Evolutionary conservation across 306 rosid genomes (phyloP).

Genomic region (Pachyrhizus erosus): DNA sequence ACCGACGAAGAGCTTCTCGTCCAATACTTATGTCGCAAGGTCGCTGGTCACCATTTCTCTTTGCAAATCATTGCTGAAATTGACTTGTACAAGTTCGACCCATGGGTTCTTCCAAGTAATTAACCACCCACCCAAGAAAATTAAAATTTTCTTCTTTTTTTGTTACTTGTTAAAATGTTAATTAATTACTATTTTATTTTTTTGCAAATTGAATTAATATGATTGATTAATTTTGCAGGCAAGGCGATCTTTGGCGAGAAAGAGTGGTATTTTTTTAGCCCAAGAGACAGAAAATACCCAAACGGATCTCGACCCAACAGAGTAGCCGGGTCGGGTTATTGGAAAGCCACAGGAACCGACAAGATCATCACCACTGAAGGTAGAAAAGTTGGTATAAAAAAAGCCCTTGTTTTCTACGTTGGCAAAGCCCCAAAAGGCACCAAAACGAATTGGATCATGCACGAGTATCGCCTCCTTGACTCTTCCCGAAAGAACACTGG

Average conservation of each 20-base stretch:
- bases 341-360: slow-evolving; percentile 99
- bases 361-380: slow-evolving; percentile 82
- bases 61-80: slow-evolving; percentile 79
- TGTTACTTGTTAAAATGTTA: too few species aligned
- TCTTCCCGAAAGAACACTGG: slow-evolving; percentile 67
- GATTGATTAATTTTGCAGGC: slow-evolving; percentile 49
- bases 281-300: slow-evolving; percentile 88
- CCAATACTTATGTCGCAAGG: slow-evolving; percentile 88
- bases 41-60: slow-evolving; percentile 86
- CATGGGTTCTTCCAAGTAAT: slow-evolving; percentile 94
- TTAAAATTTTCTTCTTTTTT: not conserved
- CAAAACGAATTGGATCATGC: slow-evolving; percentile 98
- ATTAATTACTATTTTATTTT: not conserved
- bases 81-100: slow-evolving; percentile 91
- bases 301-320: slow-evolving; percentile 93
- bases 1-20: slow-evolving; percentile 96
- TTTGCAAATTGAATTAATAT: not conserved
- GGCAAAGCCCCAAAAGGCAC: slow-evolving; percentile 97
- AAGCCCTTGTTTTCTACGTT: slow-evolving; percentile 85
- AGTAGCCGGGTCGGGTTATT: slow-evolving; percentile 96
- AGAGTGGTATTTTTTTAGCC: slow-evolving; percentile 97
- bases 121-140: too few species aligned
- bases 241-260: slow-evolving; percentile 93
- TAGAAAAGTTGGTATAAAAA: slow-evolving; percentile 84
- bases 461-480: slow-evolving; percentile 86